phyloP scores from a whole-genome alignment of 306 rosid genomes.

The Rosa rugosa region DNA sequence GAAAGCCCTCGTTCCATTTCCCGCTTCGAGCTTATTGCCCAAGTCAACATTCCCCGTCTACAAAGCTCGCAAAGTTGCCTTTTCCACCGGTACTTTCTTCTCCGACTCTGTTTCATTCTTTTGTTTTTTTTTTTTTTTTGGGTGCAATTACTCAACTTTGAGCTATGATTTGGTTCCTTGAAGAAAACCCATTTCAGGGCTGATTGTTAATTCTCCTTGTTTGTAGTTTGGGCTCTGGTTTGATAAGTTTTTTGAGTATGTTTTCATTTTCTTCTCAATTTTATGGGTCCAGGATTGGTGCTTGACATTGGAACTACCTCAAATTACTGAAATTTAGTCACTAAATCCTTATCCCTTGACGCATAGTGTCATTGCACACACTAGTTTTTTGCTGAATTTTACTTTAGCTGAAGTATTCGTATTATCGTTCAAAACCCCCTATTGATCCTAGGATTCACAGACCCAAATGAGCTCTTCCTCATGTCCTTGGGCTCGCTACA shows the following conservation, averaged over 20 bases:
- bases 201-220: neutral
- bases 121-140: neutral
- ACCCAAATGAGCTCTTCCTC: neutral
- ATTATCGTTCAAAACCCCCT: neutral
- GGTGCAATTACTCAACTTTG: neutral
- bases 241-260: neutral
- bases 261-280: neutral
- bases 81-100: constrained; percentile 32
- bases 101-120: neutral
- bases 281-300: constrained; percentile 6
- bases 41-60: constrained; percentile 17
- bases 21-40: constrained; percentile 20
- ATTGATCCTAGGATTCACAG: neutral
- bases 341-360: neutral
- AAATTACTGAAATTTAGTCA: neutral
- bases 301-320: neutral
- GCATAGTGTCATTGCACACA: neutral
- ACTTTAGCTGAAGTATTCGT: neutral
- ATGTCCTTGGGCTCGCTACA: neutral
- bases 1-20: constrained; percentile 28
- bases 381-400: neutral
- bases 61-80: constrained; percentile 18
- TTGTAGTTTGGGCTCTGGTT: neutral
- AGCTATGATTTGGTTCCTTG: neutral
- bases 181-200: neutral